Evolutionary conservation across 1,284 basidiomycete species (phyloP).

Genomic region (Thelephora terrestris): DNA sequence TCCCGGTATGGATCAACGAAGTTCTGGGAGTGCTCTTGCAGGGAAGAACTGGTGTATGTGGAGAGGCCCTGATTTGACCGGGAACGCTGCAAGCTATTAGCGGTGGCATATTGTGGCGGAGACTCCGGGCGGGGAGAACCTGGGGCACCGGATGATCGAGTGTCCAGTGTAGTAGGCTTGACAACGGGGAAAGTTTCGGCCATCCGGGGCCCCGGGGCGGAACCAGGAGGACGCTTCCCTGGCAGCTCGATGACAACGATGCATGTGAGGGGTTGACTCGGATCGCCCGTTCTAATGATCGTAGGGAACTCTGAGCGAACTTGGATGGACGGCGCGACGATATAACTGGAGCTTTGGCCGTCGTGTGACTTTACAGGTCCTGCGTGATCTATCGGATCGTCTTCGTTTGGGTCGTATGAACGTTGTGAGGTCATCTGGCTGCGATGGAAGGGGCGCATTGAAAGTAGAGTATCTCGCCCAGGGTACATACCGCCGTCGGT

Average conservation of each 20-base stretch:
- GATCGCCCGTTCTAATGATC: slow-evolving; percentile 62
- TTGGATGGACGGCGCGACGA: slow-evolving; percentile 82
- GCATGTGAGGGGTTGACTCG: slow-evolving; percentile 76
- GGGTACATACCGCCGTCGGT: slow-evolving; percentile 47
- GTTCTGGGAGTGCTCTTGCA: not conserved
- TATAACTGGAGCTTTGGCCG: slow-evolving; percentile 57
- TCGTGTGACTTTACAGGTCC: slow-evolving; percentile 53
- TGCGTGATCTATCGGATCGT: slow-evolving; percentile 61
- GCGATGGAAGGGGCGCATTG: slow-evolving; percentile 19
- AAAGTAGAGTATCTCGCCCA: slow-evolving; percentile 49
- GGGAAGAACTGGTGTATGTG: not conserved
- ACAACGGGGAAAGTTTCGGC: not conserved
- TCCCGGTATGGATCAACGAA: not conserved
- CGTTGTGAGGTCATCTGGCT: slow-evolving; percentile 11
- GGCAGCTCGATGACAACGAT: slow-evolving; percentile 87
- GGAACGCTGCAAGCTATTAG: not conserved
- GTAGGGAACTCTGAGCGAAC: slow-evolving; percentile 83
- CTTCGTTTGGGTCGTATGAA: slow-evolving; percentile 50
- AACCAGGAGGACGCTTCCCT: slow-evolving; percentile 38
- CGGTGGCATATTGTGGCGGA: not conserved
- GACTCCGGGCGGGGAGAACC: not conserved
- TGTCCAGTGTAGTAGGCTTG: not conserved
- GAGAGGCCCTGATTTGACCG: not conserved
- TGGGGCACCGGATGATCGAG: not conserved
- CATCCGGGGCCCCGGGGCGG: slow-evolving; percentile 1